A percentile compares a stretch with the other conserved stretches of the same genome.
Evolutionary conservation across 805 yeast genomes (phyloP).

Genomic region (Saccharomyces eubayanus): DNA sequence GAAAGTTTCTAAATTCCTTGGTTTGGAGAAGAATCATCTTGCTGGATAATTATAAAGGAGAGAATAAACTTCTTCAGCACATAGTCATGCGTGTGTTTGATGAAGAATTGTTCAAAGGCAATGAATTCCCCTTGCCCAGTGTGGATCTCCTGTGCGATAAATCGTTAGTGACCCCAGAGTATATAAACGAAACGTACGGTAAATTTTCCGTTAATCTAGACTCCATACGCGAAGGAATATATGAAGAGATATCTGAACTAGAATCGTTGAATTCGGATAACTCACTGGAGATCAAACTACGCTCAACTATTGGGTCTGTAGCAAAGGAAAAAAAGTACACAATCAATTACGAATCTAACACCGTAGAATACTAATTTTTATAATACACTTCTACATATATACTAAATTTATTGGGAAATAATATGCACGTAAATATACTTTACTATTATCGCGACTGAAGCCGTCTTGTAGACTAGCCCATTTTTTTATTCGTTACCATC

Average conservation of each 20-base stretch:
- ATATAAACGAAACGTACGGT: slow-evolving; percentile 13
- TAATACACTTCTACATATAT: not conserved
- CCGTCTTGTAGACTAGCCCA: not conserved
- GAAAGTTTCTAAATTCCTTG: slow-evolving; percentile 28
- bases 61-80: not conserved
- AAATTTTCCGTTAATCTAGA: slow-evolving; percentile 4
- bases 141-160: slow-evolving; percentile 8
- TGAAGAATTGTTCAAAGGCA: slow-evolving; percentile 26
- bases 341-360: slow-evolving; percentile 33
- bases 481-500: slow-evolving; percentile 30
- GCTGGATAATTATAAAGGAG: slow-evolving; percentile 43
- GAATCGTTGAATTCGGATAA: slow-evolving; percentile 5
- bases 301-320: slow-evolving; percentile 32
- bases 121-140: slow-evolving; percentile 27
- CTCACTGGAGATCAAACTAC: slow-evolving; percentile 23
- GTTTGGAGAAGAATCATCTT: slow-evolving; percentile 56
- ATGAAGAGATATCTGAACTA: slow-evolving; percentile 14
- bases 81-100: not conserved
- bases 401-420: not conserved
- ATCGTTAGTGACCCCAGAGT: slow-evolving; percentile 10
- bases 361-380: slow-evolving; percentile 19
- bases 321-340: slow-evolving; percentile 29
- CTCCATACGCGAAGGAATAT: slow-evolving; percentile 4
- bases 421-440: not conserved
- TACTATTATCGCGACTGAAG: not conserved